These are phyloP conservation scores for Chytriomyces confervae DNA, from an alignment of 192 early-diverging fungal species.

Conservation along the genomic window DNA sequence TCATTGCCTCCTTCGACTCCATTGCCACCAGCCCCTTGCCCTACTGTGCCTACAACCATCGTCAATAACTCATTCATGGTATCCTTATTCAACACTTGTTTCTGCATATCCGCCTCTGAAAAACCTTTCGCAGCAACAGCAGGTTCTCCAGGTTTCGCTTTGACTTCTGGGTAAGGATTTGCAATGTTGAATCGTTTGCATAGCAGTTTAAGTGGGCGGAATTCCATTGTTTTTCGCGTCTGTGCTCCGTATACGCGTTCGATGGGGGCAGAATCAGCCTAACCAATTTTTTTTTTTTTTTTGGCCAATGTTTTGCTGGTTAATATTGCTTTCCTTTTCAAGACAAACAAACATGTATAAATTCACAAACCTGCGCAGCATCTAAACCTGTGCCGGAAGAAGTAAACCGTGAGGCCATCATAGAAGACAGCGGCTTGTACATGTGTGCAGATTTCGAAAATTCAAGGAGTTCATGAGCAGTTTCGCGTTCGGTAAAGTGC, in stretches of 20 bases:
- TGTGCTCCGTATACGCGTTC: constrained; percentile 63
- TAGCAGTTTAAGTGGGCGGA: constrained; percentile 70
- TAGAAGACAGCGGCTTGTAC: constrained; percentile 69
- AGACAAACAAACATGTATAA: constrained; percentile 30
- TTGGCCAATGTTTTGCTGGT: not conserved
- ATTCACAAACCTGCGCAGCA: not conserved
- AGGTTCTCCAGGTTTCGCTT: not conserved
- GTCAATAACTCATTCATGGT: constrained; percentile 50
- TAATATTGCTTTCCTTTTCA: not conserved
- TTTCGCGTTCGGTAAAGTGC: constrained; percentile 41
- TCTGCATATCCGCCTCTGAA: constrained; percentile 35
- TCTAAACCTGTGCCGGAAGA: constrained; percentile 42
- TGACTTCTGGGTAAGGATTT: constrained; percentile 66
- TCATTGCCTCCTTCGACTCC: constrained; percentile 16
- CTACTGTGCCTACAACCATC: constrained; percentile 41
- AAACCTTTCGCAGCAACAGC: constrained; percentile 28
- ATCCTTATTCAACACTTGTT: constrained; percentile 45
- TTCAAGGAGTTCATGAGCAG: constrained; percentile 69
- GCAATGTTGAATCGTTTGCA: constrained; percentile 81
- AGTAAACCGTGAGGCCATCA: constrained; percentile 79
- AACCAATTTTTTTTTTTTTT: too few species aligned
- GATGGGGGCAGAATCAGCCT: not conserved
- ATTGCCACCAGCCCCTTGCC: constrained; percentile 22
- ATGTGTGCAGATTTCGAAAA: constrained; percentile 79
- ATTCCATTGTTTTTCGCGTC: constrained; percentile 62